Conservation (phyloP, 495 filamentous ascomycete species). For the Lophium mytilinum region DNA sequence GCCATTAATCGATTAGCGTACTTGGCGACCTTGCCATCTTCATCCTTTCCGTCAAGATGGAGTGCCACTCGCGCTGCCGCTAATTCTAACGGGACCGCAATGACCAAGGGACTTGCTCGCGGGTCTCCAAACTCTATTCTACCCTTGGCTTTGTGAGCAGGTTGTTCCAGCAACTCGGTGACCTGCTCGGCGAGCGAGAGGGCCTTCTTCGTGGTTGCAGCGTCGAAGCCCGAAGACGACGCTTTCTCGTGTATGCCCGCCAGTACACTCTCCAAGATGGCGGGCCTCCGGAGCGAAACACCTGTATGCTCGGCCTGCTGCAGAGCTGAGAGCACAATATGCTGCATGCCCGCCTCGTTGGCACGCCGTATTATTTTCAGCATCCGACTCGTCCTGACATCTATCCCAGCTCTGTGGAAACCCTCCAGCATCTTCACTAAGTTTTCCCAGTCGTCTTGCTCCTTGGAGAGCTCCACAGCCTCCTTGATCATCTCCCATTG, state of each 20-base stretch:
- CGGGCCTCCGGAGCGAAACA: slow-evolving; percentile 16
- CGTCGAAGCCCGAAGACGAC: slow-evolving; percentile 19
- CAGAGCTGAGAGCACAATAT: slow-evolving; percentile 27
- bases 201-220: slow-evolving; percentile 23
- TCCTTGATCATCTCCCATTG: slow-evolving; percentile 13
- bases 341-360: slow-evolving; percentile 17
- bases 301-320: slow-evolving; percentile 27
- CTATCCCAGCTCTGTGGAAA: slow-evolving; percentile 16
- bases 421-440: slow-evolving; percentile 30
- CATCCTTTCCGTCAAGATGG: slow-evolving; percentile 27
- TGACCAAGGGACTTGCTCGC: slow-evolving; percentile 25
- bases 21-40: slow-evolving; percentile 31
- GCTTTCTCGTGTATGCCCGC: slow-evolving; percentile 21
- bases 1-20: slow-evolving; percentile 32
- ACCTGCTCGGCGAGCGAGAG: slow-evolving; percentile 30
- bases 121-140: slow-evolving; percentile 16
- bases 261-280: slow-evolving; percentile 22
- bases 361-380: slow-evolving; percentile 29
- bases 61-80: slow-evolving; percentile 28
- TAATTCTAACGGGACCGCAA: slow-evolving; percentile 33
- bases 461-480: slow-evolving; percentile 22
- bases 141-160: slow-evolving; percentile 23
- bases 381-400: slow-evolving; percentile 7
- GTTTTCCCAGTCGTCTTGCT: slow-evolving; percentile 31
- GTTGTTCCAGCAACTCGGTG: slow-evolving; percentile 29